phyloP scores from a whole-genome alignment of 192 early-diverging fungal species.

The Phlyctochytrium bullatum region DNA sequence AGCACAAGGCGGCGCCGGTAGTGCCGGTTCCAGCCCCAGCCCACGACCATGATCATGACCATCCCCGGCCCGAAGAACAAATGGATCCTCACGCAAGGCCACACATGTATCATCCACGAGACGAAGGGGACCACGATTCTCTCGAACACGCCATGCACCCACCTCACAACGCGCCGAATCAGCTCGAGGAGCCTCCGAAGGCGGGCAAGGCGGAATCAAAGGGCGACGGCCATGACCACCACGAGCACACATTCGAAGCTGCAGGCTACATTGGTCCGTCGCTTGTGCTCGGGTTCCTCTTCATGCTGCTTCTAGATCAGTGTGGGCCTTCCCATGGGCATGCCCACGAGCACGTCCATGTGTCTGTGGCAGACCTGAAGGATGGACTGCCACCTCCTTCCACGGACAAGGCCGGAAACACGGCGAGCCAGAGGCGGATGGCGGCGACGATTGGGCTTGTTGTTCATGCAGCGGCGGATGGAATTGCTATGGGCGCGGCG shows the following conservation, averaged over 20 bases:
- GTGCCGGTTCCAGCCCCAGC: neutral
- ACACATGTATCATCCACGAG: too few species aligned
- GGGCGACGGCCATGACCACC: conserved; percentile 5
- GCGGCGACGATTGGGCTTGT: conserved; percentile 86
- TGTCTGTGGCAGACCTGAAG: conserved; percentile 4
- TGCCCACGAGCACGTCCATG: conserved; percentile 24
- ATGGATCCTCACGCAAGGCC: neutral
- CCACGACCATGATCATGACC: neutral
- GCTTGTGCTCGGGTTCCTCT: conserved; percentile 75
- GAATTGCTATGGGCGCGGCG: conserved; percentile 89
- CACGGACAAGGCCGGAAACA: neutral
- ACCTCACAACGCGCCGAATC: neutral
- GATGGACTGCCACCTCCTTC: neutral
- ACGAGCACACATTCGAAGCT: conserved; percentile 20
- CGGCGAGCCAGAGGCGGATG: neutral
- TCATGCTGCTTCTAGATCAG: conserved; percentile 90
- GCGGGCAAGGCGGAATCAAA: conserved; percentile 2
- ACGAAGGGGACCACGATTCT: neutral
- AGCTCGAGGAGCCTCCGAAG: neutral
- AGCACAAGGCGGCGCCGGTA: neutral
- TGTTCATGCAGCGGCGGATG: conserved; percentile 95
- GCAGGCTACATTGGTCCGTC: conserved; percentile 76
- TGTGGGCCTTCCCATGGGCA: conserved; percentile 37
- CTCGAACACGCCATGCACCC: neutral
- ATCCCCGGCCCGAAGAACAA: neutral